Percentiles rank a stretch among this genome's conserved stretches.
These are phyloP conservation scores for Diaporthe sp. DNA, from an alignment of 2,329 filamentous ascomycete species.

Conservation along the genomic window DNA sequence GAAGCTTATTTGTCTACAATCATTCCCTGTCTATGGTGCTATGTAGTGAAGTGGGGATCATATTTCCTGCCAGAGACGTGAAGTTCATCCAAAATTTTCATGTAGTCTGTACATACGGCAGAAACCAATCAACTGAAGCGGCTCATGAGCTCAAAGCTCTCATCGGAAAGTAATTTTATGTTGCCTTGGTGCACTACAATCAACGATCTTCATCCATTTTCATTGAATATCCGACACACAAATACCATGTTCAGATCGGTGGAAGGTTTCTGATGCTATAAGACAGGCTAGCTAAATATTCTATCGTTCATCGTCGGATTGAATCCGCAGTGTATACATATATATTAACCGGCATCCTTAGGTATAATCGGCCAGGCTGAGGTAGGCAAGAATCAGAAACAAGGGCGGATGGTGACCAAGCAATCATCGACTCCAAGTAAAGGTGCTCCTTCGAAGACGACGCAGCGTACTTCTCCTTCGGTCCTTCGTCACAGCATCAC, in stretches of 20 bases:
- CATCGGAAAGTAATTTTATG: not conserved
- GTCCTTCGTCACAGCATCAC: not conserved
- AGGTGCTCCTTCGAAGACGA: constrained; percentile 10
- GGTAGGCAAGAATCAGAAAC: not conserved
- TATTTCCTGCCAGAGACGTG: not conserved
- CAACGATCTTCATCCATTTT: not conserved
- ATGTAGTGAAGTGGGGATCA: not conserved
- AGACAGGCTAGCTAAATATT: not conserved
- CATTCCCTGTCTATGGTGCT: too few species aligned
- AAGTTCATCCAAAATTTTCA: too few species aligned
- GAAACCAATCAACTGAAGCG: not conserved
- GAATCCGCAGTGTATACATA: not conserved
- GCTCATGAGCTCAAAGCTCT: not conserved
- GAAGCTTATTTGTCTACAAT: too few species aligned
- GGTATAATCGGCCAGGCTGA: not conserved
- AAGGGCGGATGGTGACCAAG: not conserved
- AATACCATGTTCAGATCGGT: not conserved
- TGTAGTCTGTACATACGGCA: not conserved
- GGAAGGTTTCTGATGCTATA: not conserved
- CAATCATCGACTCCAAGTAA: not conserved
- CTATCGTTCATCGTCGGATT: not conserved
- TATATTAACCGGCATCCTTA: not conserved
- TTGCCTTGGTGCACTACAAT: not conserved
- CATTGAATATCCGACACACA: too few species aligned
- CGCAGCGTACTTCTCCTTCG: not conserved